Evolutionary conservation across 257 asterid species (phyloP), one percentile per base, ranked within the genome.

Genomic region (Penstemon newberryi): DNA sequence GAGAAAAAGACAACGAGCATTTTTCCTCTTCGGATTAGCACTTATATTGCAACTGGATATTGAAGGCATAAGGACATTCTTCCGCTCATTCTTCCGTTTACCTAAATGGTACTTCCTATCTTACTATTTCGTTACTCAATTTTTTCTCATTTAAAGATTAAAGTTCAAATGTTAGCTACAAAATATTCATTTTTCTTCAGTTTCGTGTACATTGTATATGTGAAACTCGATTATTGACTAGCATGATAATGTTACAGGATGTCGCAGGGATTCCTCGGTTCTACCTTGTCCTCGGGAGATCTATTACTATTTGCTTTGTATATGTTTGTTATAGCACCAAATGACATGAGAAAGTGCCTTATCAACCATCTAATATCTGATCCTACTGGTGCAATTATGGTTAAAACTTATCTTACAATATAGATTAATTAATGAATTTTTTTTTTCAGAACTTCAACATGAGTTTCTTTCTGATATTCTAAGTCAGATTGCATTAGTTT

Each of bases 201-300:
- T 15, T 15, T 15, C 18, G 18, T 15, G 18, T 15, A 15, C 18
- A 15, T 15, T 15, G 18, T 15, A 15, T 15, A 15, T 15, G 18
- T 15, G 18, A 40, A 11, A 65, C 1, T 8, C 74, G 25, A 49
- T 44, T 56, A 39, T 44, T 72, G 49, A 71, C 56, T 42, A 59
- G 37, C 5, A 47, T 56, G 71, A 72, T 63, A 18, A 65, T 64
- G 19, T 60, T 51, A 18, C 88, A 91, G 99, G 99, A 91, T 91
- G 99, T 87, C 95, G 18, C 97, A 94, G 65, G 99, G 99, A 62
- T 94, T 94, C 79, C 92, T 94, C n/a, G 99, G 97, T 2, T 94
- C 97, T 4, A 91, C 89, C 18, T 78, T 94, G 55, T 94, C 99
- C 7, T 91, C 99, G 0, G 83, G 70, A 18, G 99, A 94, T 73